Evolutionary conservation across 2,329 filamentous ascomycete species (phyloP).

Genomic region (Lasiodiplodia citricola): DNA sequence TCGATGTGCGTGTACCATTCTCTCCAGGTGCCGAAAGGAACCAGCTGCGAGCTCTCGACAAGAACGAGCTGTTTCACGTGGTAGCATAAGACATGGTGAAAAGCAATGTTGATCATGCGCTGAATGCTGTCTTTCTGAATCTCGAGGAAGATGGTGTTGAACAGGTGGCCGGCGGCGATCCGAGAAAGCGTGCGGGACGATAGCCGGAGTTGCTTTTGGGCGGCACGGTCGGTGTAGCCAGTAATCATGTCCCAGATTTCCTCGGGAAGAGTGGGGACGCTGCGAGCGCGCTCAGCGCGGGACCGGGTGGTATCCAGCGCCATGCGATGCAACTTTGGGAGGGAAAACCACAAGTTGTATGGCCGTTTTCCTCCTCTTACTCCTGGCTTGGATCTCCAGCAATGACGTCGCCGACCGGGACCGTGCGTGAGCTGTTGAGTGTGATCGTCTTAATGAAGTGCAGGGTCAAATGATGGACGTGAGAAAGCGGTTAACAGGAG

Average conservation of each 20-base stretch:
- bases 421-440: slow-evolving; percentile 8
- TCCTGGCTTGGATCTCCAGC: background rate
- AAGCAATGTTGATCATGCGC: slow-evolving; percentile 20
- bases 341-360: background rate
- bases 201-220: background rate
- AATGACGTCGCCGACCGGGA: slow-evolving; percentile 3
- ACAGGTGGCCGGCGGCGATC: slow-evolving; percentile 1
- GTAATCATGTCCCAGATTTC: slow-evolving; percentile 20
- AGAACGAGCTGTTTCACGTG: slow-evolving; percentile 15
- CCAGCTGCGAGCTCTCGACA: background rate
- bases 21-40: slow-evolving; percentile 2
- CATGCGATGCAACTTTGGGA: background rate
- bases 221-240: background rate
- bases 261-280: slow-evolving; percentile 8
- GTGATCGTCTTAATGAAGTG: background rate
- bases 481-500: background rate
- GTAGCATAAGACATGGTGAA: background rate
- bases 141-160: background rate
- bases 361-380: background rate
- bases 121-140: slow-evolving; percentile 11
- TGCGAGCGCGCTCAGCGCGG: background rate
- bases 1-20: slow-evolving; percentile 9
- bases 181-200: background rate
- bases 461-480: background rate
- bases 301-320: background rate